Evolutionary conservation across 768 basidiomycete genomes (phyloP), one percentile per base, ranked within the genome.

Genomic region (Boletus reticulatus): DNA sequence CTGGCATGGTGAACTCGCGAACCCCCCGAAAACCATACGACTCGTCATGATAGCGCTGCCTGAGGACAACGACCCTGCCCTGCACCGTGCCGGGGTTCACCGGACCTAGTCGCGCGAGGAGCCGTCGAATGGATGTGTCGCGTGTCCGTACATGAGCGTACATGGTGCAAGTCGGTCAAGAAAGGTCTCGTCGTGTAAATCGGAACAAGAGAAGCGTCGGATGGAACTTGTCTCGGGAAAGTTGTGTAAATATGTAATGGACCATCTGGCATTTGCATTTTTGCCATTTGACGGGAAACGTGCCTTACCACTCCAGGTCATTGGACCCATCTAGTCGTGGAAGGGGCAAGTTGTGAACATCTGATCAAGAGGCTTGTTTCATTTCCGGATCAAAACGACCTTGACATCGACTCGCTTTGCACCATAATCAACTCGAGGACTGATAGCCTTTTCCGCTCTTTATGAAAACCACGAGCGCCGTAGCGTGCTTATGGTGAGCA

Each of bases 11-110:
- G 62, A 87, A 88, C 63, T 78, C 74, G 52, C 81, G 78, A 1
- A 80, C 78, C 67, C 85, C 83, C 37, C 89, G 77, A 64, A 85
- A 91, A 1, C 89, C 89, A 66, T 87, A 92, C 3, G 88, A 90
- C 58, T 88, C 83, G 70, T 92, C 89, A 58, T 91, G 89, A 72
- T 92, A 92, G 20, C 43, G 43, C 43, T 76, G 72, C 46, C 51
- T 61, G 57, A 70, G 54, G 14, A 60, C 51, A 48, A 71, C 44
- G 17, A 66, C 62, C 19, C 29, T 71, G 49, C 55, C 58, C 4
- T 48, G 43, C 14, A 13, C 55, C 14, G 20, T 31, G 16, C 53
- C 9, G 8, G 38, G 16, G 17, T 22, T 50, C 38, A 39, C 22
- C 11, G 47, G 16, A 13, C 58, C 38, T 1, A 57, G 37, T 50